Evolutionary conservation across 257 asterid genomes (phyloP), one percentile per base, ranked within the genome.

Genomic region (Solanum rostratum): DNA sequence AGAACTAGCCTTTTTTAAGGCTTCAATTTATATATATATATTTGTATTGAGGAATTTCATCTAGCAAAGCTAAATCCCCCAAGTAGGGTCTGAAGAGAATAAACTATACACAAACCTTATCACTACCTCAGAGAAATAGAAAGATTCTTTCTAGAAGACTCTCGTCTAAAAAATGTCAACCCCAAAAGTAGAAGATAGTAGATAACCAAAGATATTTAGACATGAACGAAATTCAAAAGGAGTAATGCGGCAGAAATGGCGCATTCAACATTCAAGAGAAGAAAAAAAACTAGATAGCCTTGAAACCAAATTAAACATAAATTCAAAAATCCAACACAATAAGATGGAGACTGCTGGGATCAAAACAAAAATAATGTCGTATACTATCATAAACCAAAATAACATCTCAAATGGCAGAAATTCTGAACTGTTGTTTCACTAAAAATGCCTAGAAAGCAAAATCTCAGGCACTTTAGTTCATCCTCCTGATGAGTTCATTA

Each of bases 401-500:
- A 22, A 14, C 45, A 68, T 68, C 24, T 74, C 60, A 46, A 46
- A 74, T 74, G 24, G 41, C 33, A 24, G 82, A 78, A 78, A 78
- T 24, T 76, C 62, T 50, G 82, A 49, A 78, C 18, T 50, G 45
- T 27, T 15, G 60, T 50, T 39, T 50, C 39, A 27, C 45, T 49
- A 27, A 78, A 16, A 2, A 14, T 14, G 63, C 82, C 63, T 27
- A 78, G 13, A 78, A 78, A 50, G 22, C 1, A 49, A 79, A 78
- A 78, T 78, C 50, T 78, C 82, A 50, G 63, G 82, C 46, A 5
- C 27, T 80, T 84, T 59, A 91, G 85, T 89, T 91, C 93, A 90
- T 90, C 89, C 93, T 89, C 89, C 94, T 81, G 65, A 90, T 90
- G 54, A 91, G 91, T 63, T 88, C 93, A 27, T 89, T 90, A 62